Conservation (phyloP, 202 grass and related monocot species). For the Digitaria exilis region DNA sequence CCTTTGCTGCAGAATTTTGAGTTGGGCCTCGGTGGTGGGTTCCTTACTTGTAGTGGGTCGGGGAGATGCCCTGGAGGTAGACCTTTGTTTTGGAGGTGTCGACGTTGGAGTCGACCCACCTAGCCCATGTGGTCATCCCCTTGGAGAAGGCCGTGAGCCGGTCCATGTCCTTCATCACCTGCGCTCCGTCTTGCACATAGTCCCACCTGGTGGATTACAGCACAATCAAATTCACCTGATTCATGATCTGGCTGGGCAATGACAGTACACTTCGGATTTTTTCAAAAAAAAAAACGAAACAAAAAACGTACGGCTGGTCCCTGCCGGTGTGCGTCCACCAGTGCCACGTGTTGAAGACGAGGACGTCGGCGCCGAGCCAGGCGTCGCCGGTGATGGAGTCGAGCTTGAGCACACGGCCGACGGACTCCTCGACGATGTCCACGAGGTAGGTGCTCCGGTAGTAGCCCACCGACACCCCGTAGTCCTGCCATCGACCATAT, state of each 20-base stretch:
- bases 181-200: slow-evolving; percentile 70
- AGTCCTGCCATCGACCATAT: slow-evolving; percentile 66
- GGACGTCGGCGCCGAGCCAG: slow-evolving; percentile 69
- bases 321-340: slow-evolving; percentile 97
- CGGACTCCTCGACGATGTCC: slow-evolving; percentile 67
- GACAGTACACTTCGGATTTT: no score
- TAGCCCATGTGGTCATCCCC: slow-evolving; percentile 85
- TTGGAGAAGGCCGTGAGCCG: slow-evolving; percentile 87
- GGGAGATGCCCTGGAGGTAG: slow-evolving; percentile 94
- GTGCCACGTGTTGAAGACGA: slow-evolving; percentile 96
- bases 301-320: slow-evolving; percentile 86
- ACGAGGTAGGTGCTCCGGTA: slow-evolving; percentile 89
- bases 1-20: neutral
- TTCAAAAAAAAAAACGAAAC: no score
- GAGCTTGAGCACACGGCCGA: slow-evolving; percentile 82
- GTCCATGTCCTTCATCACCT: slow-evolving; percentile 86
- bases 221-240: neutral
- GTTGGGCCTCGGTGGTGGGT: neutral
- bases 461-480: slow-evolving; percentile 69
- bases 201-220: slow-evolving; percentile 77
- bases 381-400: slow-evolving; percentile 75
- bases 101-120: slow-evolving; percentile 84
- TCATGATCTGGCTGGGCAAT: no score
- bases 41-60: slow-evolving; percentile 84
- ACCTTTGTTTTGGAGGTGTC: slow-evolving; percentile 73